Conservation (phyloP, 768 basidiomycete species). For the Grammothele lineata region DNA sequence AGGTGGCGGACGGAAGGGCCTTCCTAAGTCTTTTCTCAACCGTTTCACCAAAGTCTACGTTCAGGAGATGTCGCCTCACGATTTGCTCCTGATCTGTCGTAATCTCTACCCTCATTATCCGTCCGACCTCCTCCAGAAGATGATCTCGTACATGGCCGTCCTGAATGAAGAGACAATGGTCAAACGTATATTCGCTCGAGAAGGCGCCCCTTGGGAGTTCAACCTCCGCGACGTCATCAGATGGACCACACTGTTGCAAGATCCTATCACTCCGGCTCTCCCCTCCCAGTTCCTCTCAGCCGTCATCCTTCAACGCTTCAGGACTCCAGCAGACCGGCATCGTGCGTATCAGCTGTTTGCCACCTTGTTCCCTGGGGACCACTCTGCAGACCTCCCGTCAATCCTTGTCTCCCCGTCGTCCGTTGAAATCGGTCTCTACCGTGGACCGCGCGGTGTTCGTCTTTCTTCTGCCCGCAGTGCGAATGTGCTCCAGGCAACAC, state of each 20-base stretch:
- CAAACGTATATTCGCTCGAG: constrained; percentile 63
- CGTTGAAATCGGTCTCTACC: constrained; percentile 67
- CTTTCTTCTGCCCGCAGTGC: constrained; percentile 36
- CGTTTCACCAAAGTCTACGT: constrained; percentile 98
- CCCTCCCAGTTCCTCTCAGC: constrained; percentile 63
- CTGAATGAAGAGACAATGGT: constrained; percentile 66
- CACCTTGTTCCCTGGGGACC: constrained; percentile 38
- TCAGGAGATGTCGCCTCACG: constrained; percentile 73
- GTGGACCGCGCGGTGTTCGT: constrained; percentile 30
- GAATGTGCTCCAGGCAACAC: constrained; percentile 56
- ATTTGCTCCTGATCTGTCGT: constrained; percentile 75
- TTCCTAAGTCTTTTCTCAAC: constrained; percentile 96
- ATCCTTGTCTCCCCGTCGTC: constrained; percentile 42
- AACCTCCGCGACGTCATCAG: constrained; percentile 92
- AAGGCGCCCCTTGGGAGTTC: constrained; percentile 96
- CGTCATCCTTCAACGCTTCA: constrained; percentile 85
- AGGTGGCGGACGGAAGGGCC: constrained; percentile 94
- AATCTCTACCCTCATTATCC: constrained; percentile 65
- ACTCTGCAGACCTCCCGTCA: neutral
- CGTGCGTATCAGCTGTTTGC: constrained; percentile 52
- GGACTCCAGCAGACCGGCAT: constrained; percentile 61
- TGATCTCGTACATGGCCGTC: constrained; percentile 79
- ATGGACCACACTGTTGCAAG: constrained; percentile 64
- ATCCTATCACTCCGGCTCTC: constrained; percentile 31
- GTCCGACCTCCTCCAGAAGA: constrained; percentile 49